These are phyloP conservation scores for Podospora appendiculata DNA, from an alignment of 495 filamentous ascomycete genomes.

Conservation along the genomic window DNA sequence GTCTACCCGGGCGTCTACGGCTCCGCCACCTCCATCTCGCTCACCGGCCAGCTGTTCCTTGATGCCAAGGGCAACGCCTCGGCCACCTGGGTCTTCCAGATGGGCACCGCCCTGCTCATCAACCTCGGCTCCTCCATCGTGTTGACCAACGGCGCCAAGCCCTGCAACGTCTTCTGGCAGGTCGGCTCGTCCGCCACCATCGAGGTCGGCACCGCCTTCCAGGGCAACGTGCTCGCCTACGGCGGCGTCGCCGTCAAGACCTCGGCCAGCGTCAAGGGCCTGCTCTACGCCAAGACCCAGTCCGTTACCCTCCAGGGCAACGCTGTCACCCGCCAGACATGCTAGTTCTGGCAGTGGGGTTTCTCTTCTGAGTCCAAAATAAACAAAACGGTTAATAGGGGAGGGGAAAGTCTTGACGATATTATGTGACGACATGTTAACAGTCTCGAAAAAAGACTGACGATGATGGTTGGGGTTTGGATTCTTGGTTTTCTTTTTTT, in stretches of 20 bases:
- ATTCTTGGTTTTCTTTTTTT: no score
- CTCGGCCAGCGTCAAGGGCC: background rate
- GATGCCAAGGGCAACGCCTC: background rate
- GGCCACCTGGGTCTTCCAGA: background rate
- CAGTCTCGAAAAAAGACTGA: no score
- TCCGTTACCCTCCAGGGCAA: background rate
- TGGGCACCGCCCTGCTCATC: background rate
- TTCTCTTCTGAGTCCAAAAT: no score
- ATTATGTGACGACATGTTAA: no score
- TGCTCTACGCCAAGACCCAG: background rate
- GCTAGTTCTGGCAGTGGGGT: no score
- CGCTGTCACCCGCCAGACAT: background rate
- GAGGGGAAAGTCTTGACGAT: no score
- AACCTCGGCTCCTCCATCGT: background rate
- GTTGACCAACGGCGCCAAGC: background rate
- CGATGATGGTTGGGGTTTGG: no score
- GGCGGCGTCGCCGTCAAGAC: background rate
- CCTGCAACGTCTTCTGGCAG: constrained; percentile 2
- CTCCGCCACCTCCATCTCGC: background rate
- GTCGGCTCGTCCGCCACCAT: background rate
- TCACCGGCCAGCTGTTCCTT: background rate
- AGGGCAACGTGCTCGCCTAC: background rate
- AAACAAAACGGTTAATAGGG: no score
- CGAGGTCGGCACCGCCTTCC: background rate
- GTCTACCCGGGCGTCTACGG: background rate